Evolutionary conservation across 805 yeast species (phyloP), one percentile per base, ranked within the genome.

Genomic region (Myxozyma melibiosi): DNA sequence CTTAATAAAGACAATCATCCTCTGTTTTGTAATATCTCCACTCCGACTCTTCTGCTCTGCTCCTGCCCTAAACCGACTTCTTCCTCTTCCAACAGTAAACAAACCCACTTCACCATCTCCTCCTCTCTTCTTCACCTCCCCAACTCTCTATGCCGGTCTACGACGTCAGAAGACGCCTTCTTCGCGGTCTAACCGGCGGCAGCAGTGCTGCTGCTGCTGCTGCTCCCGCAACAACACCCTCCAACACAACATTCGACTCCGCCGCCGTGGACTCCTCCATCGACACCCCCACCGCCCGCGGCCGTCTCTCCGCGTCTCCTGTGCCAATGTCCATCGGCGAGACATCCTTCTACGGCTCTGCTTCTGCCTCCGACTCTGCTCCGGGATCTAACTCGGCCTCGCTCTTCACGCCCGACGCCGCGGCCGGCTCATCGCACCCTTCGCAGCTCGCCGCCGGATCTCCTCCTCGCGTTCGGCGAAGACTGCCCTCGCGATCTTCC

Each of bases 131-230:
- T n/a, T n/a, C n/a, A n/a, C n/a, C 20, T n/a, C 37, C 22, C 24
- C 11, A 7, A 34, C 11, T 40, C 16, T 14, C 14, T 14, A 55
- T 55, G 60, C 56, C 60, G 7, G 53, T 51, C 2, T 44, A 51
- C 34, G 60, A 55, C 22, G 60, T 55, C 20, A 53, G 60, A 8
- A 47, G 60, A 22, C 18, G 60, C 35, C 35, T 55, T 2, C 56
- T 55, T 11, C 56, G 61, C 35, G 57, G 57, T n/a, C 51, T 51
- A 7, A 44, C 47, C 16, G 43, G 44, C 22, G 33, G 25, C 43
- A 31, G 9, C 35, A 9, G 43, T 37, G 43, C 43, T 13, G 14
- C 53, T 1, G 22, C 51, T 5, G 16, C 47, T 14, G n/a, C 52
- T 18, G 16, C 49, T 6, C 18, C 51, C 4, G 25, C 50, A 8